Evolutionary conservation across 345 rosid species (phyloP), one percentile per base, ranked within the genome.

Genomic region (Acer saccharum): DNA sequence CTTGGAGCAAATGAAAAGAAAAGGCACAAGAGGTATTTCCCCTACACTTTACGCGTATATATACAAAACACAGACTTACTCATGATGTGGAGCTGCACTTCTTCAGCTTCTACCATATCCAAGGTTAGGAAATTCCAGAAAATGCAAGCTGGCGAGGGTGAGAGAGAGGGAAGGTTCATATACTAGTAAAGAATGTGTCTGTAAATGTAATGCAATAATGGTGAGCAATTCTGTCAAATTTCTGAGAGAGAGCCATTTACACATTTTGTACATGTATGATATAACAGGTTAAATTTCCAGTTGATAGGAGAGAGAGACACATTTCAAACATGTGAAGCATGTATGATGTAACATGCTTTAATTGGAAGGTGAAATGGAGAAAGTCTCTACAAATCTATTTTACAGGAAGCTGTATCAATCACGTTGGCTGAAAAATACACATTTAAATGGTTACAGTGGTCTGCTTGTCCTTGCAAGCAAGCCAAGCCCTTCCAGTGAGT

Each of bases 1-100:
- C 62, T n/a, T 17, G 55, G 32, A n/a, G n/a, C n/a, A n/a, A n/a
- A n/a, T n/a, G n/a, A n/a, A n/a, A n/a, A n/a, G n/a, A n/a, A n/a
- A n/a, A n/a, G n/a, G n/a, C n/a, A n/a, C n/a, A n/a, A n/a, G n/a
- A n/a, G n/a, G n/a, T n/a, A n/a, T n/a, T n/a, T n/a, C n/a, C n/a
- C 55, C 18, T 50, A 50, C 18, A 13, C 55, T 50, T 50, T 50
- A n/a, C n/a, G n/a, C n/a, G n/a, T n/a, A n/a, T n/a, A n/a, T n/a
- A n/a, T n/a, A n/a, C n/a, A n/a, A n/a, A n/a, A n/a, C n/a, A n/a
- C n/a, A n/a, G 7, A 27, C 39, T 63, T 63, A 25, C 67, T 27
- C 35, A 63, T 63, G 67, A 63, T 63, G 29, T 25, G 39, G 67
- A 63, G 67, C 25, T 63, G 67, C 32, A 63, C 62, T 57, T 57